Evolutionary conservation across 805 yeast genomes (phyloP), one percentile per base, ranked within the genome.

Genomic region (Candida andamanensis): DNA sequence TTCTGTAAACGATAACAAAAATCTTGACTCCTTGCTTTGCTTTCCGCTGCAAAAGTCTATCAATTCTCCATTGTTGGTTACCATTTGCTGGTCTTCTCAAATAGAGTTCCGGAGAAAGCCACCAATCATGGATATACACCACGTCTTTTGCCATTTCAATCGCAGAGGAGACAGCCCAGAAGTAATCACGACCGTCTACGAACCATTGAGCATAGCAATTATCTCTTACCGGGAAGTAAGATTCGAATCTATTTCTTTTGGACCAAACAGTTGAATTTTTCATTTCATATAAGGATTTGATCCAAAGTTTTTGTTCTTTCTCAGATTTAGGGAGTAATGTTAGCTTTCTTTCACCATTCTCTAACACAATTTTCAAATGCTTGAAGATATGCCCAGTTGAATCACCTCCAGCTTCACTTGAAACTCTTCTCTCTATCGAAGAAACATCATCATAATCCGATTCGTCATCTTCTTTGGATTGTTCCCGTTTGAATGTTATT

Each of bases 111-210:
- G 99, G 99, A 4, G 90, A 75, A 16, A 92, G 66, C 98, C 98
- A 92, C 99, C 99, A 92, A 50, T 90, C 99, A 50, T 92, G 97
- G 30, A 92, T 86, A 53, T 80, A 92, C 20, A 92, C 81, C 1
- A 83, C 90, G 63, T 92, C 97, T 44, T 79, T 78, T 0, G 98
- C 97, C 84, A 85, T 80, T 44, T 83, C 86, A 33, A 92, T 64
- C 0, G 97, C 98, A 8, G 87, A 78, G 18, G 95, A 83, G 2
- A 87, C 78, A 1, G 97, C 94, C 97, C 97, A 92, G 63, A 86
- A 82, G 55, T 92, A 85, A 56, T 92, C 99, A 49, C 99, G 70
- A 4, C 83, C 95, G 58, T 92, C 99, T 4, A 92, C 97, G 62
- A 92, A 80, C 92, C 95, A 90, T 54, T 92, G 96, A 9, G 96